Base-by-base conservation (phyloP, 305 asterid species). In the Euphrasia arctica region DNA sequence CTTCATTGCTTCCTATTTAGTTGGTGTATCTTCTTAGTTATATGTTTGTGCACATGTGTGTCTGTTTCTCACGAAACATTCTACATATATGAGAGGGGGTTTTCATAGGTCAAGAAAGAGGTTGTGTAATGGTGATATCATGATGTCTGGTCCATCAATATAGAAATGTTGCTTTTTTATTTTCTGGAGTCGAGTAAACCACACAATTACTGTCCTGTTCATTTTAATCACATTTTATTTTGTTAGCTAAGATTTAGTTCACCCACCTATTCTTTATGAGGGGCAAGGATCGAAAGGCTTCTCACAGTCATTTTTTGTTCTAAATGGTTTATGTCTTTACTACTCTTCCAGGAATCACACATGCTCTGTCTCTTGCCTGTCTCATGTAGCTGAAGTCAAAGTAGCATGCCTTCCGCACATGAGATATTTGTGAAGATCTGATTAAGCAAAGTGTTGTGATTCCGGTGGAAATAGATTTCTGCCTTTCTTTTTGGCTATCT, bases 311-410 rank as follows among this genome's bases (percentile, higher is more conserved):
- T 65, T 61, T 70, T 2, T 55, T 67, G 71, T 74, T 76, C 79
- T 80, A 65, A 81, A 81, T 74, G 84, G 54, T 70, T 63, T 63
- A 66, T 63, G 67, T 74, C 67, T 76, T 83, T 62, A 66, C 69
- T 75, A 63, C 79, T 74, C 75, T 79, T 86, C 96, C 86, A 79
- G 90, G 90, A 85, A 78, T 85, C 86, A 78, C 56, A 48, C 84
- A 82, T 78, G 80, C 82, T 82, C 79, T 74, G 78, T 79, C 81
- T 67, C 82, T 73, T 79, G 84, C 77, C 70, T 74, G 77, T 82
- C 84, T 82, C 91, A 83, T 81, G 88, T 79, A 66, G 87, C 82
- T 78, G 88, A 80, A 84, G 88, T 76, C 80, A 68, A 73, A 63
- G 76, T 77, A 75, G 76, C 68, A 49, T 70, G 74, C 78, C 69